Evolutionary conservation across 2,329 filamentous ascomycete species (phyloP).

Genomic region (Diaporthe citrichinensis): DNA sequence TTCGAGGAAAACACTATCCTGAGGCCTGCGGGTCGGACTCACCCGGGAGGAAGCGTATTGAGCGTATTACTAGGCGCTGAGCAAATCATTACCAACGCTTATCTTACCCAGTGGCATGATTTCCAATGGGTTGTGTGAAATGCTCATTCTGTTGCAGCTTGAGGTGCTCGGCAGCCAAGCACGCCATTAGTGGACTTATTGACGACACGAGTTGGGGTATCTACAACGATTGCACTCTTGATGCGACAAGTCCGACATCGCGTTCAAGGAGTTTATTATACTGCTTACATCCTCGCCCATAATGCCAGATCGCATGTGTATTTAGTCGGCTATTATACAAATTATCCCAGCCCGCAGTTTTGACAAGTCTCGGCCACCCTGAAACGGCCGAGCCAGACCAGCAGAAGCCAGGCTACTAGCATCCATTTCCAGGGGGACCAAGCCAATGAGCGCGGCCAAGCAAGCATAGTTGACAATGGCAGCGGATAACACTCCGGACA

Average conservation of each 20-base stretch:
- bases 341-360: neutral
- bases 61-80: conserved; percentile 27
- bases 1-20: conserved; percentile 7
- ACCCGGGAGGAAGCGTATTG: neutral
- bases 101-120: conserved; percentile 32
- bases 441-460: neutral
- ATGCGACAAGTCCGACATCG: neutral
- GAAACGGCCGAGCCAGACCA: neutral
- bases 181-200: conserved; percentile 38
- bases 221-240: neutral
- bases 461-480: conserved; percentile 3
- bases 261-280: neutral
- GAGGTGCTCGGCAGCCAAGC: conserved; percentile 40
- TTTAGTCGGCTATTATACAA: neutral
- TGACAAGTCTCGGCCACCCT: neutral
- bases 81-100: conserved; percentile 30
- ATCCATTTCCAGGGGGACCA: neutral
- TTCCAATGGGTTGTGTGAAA: conserved; percentile 1
- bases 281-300: neutral
- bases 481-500: neutral
- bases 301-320: neutral
- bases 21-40: conserved; percentile 25
- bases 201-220: conserved; percentile 38
- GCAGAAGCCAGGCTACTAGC: neutral
- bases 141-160: conserved; percentile 39